Percentiles rank a stretch among this genome's conserved stretches.
These are phyloP conservation scores for Microbotryomycetes sp. DNA, from an alignment of 1,284 basidiomycete genomes.

Conservation along the genomic window DNA sequence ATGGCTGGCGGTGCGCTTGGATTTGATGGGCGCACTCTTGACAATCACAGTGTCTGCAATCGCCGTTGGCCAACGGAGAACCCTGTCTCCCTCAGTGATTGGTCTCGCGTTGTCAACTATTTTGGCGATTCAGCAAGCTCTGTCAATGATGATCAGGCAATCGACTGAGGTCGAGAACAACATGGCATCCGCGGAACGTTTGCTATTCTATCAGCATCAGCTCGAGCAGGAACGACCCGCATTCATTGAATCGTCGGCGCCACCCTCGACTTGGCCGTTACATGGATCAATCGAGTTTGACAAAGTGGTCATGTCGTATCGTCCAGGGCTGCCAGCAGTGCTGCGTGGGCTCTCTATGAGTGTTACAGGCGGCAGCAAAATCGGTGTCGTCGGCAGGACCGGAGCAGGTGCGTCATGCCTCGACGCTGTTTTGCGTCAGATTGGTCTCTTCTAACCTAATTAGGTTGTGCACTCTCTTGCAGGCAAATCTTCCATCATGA, in stretches of 20 bases:
- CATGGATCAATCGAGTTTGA: conserved; percentile 40
- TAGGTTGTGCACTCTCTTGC: conserved; percentile 38
- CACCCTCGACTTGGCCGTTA: conserved; percentile 39
- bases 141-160: conserved; percentile 34
- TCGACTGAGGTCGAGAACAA: conserved; percentile 44
- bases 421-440: no score
- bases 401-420: conserved; percentile 30
- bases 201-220: conserved; percentile 39
- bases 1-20: conserved; percentile 47
- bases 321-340: conserved; percentile 48
- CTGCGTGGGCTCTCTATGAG: conserved; percentile 47
- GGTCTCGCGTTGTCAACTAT: conserved; percentile 12
- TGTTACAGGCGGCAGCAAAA: conserved; percentile 49
- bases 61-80: conserved; percentile 16
- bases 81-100: neutral
- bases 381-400: conserved; percentile 49
- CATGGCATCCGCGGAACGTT: conserved; percentile 41
- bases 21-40: conserved; percentile 38
- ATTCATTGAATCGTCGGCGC: conserved; percentile 20
- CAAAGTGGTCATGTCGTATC: conserved; percentile 47
- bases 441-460: conserved; percentile 1
- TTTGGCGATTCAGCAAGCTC: conserved; percentile 15
- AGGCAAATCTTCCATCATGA: conserved; percentile 67
- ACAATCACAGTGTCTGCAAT: conserved; percentile 40
- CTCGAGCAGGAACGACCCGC: conserved; percentile 36